Evolutionary conservation across 2,329 filamentous ascomycete genomes (phyloP), one percentile per base, ranked within the genome.

Genomic region (Clarireedia monteithiana): DNA sequence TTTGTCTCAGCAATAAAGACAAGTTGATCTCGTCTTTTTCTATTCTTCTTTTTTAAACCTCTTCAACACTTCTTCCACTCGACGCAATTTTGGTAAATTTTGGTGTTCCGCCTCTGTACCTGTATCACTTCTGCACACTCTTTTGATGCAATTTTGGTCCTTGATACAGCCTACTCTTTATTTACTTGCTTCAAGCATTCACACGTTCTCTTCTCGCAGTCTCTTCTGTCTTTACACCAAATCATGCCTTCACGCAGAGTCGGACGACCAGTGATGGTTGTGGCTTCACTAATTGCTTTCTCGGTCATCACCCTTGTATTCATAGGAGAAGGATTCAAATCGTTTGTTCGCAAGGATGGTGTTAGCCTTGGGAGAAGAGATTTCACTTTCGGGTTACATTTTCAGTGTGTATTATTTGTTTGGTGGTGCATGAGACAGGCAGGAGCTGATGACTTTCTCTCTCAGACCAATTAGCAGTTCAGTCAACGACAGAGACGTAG

Each of bases 271-370:
- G 44, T 61, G 20, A 23, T 58, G 17, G 57, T 58, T 2, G 60
- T 65, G 34, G 17, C 51, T 14, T 20, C 60, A 6, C 55, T 66
- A 20, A 63, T 65, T 51, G 54, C 36, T 6, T 46, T 67, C 34
- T 60, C 63, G 1, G 59, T 66, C 26, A 44, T 66, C 12, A 52
- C 60, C 17, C 40, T 66, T n/a, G 55, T 66, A 42, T 63, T 59
- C 2, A 49, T 66, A 39, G 62, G 63, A n/a, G 61, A 64, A 45
- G 59, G 57, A 4, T 62, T 64, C 38, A 64, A 63, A 55, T 10
- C 57, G 6, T 53, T 63, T 49, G 45, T 42, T 34, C 52, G 17
- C 12, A 54, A 40, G 24, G 45, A 54, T 34, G 52, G 52, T 30
- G 23, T 40, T n/a, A 49, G n/a, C 24, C 39, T 54, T 45, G 52